These are phyloP conservation scores for Candida tallmaniae DNA, from an alignment of 805 yeast genomes.

Conservation along the genomic window DNA sequence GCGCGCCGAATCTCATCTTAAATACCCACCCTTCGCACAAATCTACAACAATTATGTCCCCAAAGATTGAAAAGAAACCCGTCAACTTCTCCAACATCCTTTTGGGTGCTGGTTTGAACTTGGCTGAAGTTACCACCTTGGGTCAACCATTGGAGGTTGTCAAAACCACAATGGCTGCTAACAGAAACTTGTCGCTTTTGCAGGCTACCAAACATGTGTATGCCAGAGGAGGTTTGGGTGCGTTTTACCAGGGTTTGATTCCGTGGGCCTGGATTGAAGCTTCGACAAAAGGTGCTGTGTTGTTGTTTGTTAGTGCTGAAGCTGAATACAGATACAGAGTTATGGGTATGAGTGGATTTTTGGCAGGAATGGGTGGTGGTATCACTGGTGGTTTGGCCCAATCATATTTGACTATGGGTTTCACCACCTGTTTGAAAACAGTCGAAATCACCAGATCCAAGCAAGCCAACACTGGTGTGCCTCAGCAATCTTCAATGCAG, in stretches of 20 bases:
- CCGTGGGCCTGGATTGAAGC: slow-evolving; percentile 99
- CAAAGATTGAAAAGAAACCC: slow-evolving; percentile 66
- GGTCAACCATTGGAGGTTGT: slow-evolving; percentile 97
- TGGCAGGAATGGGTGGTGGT: slow-evolving; percentile 94
- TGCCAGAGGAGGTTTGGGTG: slow-evolving; percentile 89
- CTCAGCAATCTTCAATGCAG: slow-evolving; percentile 67
- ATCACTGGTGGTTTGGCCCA: slow-evolving; percentile 94
- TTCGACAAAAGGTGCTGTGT: slow-evolving; percentile 96
- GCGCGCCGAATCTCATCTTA: too few relatives aligned
- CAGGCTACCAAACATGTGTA: slow-evolving; percentile 74
- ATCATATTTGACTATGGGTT: slow-evolving; percentile 95
- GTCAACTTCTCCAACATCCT: slow-evolving; percentile 84
- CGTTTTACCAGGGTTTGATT: slow-evolving; percentile 94
- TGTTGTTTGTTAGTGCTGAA: slow-evolving; percentile 88
- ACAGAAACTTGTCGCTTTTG: slow-evolving; percentile 64
- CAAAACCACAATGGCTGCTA: slow-evolving; percentile 98
- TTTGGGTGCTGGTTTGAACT: slow-evolving; percentile 87
- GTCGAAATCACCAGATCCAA: slow-evolving; percentile 93
- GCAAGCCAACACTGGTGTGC: slow-evolving; percentile 61
- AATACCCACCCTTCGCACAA: too few relatives aligned
- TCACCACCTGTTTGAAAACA: slow-evolving; percentile 98
- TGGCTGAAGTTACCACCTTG: slow-evolving; percentile 88
- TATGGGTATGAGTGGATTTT: slow-evolving; percentile 61
- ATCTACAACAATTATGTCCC: neutral
- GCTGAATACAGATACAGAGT: slow-evolving; percentile 73